Evolutionary conservation across 257 asterid genomes (phyloP), one percentile per base, ranked within the genome.

Genomic region (Nyctanthes arbortristis): DNA sequence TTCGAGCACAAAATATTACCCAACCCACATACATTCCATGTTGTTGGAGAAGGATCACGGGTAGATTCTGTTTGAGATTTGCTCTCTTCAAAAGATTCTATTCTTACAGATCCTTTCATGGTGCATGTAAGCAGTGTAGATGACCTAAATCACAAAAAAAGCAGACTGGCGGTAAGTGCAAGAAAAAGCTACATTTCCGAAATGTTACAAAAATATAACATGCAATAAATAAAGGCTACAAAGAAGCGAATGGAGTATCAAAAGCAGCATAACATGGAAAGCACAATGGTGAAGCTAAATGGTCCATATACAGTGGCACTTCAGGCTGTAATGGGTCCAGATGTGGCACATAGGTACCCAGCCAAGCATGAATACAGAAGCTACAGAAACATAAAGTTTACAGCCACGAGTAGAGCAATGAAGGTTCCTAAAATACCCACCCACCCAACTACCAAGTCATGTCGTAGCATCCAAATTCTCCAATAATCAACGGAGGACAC

Each of bases 121-220:
- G 96, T 91, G 84, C 97, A 82, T 45, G 90, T 77, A 64, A 87
- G 93, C 72, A 91, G 65, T 43, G 84, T 72, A 75, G 86, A 82
- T 35, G 85, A 84, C 91, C 97, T 91, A 80, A 58, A 76, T 63
- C 32, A 69, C 43, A 29, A 68, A 3, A 61, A 13, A n/a, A 70
- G 30, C 35, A 70, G 58, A 32, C 65, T 30, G n/a, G n/a, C n/a
- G n/a, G 37, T 45, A 39, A 27, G 35, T 36, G 54, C 67, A 39
- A 32, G 28, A 62, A 28, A n/a, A 22, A 49, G 58, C 32, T 28
- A 65, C 34, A 27, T 18, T n/a, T n/a, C n/a, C n/a, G n/a, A n/a
- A n/a, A n/a, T n/a, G n/a, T n/a, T 32, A 63, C 12, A 7, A 52
- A n/a, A n/a, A n/a, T n/a, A n/a, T n/a, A n/a, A n/a, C n/a, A n/a